phyloP scores from a whole-genome alignment of 2,329 filamentous ascomycete genomes.

The Hypoxylon rubiginosum region DNA sequence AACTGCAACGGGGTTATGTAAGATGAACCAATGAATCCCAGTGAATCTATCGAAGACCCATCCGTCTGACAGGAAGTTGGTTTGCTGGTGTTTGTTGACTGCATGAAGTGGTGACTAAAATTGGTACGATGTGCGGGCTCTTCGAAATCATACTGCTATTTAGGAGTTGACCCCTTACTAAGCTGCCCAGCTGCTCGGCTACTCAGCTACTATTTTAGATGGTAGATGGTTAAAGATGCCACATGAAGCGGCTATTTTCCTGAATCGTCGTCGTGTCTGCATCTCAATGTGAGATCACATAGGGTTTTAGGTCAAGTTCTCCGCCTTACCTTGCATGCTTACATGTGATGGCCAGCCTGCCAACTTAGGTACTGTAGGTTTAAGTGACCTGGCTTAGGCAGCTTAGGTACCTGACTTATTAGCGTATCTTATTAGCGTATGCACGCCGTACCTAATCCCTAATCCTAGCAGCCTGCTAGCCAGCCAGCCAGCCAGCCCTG shows the following conservation, averaged over 20 bases:
- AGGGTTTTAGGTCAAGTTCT: slow-evolving; percentile 21
- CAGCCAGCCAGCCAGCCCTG: too few species aligned
- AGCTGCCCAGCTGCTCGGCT: not conserved
- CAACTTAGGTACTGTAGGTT: too few species aligned
- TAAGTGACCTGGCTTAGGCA: not conserved
- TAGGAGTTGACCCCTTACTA: not conserved
- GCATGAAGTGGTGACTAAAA: not conserved
- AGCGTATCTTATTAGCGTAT: too few species aligned
- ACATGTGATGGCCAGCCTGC: slow-evolving; percentile 7
- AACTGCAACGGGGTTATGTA: slow-evolving; percentile 33
- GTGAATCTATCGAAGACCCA: too few species aligned
- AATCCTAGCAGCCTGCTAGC: slow-evolving; percentile 12
- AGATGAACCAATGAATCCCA: slow-evolving; percentile 30
- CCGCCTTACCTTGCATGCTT: slow-evolving; percentile 25
- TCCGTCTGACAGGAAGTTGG: not conserved
- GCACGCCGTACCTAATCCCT: too few species aligned
- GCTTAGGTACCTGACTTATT: not conserved
- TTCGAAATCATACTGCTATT: not conserved
- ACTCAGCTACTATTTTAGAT: too few species aligned
- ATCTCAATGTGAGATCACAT: slow-evolving; percentile 19
- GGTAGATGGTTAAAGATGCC: slow-evolving; percentile 2
- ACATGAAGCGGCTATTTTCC: slow-evolving; percentile 18
- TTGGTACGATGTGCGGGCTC: not conserved
- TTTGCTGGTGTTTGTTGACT: not conserved
- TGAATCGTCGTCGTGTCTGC: slow-evolving; percentile 15